Evolutionary conservation across 345 rosid genomes (phyloP).

Genomic region (Boechera retrofracta): DNA sequence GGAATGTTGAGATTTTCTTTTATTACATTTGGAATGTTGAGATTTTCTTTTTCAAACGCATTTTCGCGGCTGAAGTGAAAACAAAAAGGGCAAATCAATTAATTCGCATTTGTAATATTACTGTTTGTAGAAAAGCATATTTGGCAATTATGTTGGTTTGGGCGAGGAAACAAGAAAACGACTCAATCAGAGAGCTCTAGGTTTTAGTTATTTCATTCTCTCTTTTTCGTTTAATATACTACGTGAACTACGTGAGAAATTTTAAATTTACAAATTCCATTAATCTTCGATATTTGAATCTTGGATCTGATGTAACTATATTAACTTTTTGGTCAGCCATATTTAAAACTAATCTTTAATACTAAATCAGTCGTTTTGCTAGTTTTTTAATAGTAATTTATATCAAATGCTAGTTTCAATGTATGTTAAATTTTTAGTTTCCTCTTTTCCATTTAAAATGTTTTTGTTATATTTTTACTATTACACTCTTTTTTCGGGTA

Average conservation of each 20-base stretch:
- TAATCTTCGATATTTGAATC: slow-evolving; percentile 8
- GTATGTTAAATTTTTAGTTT: too few species aligned
- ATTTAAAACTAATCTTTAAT: slow-evolving; percentile 1
- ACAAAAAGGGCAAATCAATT: not conserved
- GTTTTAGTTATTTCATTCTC: too few species aligned
- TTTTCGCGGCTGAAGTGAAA: not conserved
- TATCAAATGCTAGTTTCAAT: too few species aligned
- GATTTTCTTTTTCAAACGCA: not conserved
- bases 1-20: slow-evolving; percentile 33
- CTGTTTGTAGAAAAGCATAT: not conserved
- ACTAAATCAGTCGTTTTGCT: slow-evolving; percentile 12
- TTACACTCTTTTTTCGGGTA: not conserved
- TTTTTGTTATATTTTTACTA: not conserved
- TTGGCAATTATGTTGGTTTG: not conserved
- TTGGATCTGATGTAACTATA: slow-evolving; percentile 34
- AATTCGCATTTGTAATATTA: too few species aligned
- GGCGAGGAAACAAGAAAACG: not conserved
- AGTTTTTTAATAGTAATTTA: not conserved
- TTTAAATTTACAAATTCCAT: not conserved
- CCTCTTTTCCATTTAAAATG: not conserved
- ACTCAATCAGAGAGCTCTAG: too few species aligned
- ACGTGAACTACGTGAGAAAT: not conserved
- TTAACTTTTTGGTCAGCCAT: slow-evolving; percentile 13
- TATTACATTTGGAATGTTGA: slow-evolving; percentile 3
- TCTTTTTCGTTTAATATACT: too few species aligned